These are phyloP conservation scores for Artemisia argyi DNA, from an alignment of 129 eudicot genomes.

Conservation along the genomic window DNA sequence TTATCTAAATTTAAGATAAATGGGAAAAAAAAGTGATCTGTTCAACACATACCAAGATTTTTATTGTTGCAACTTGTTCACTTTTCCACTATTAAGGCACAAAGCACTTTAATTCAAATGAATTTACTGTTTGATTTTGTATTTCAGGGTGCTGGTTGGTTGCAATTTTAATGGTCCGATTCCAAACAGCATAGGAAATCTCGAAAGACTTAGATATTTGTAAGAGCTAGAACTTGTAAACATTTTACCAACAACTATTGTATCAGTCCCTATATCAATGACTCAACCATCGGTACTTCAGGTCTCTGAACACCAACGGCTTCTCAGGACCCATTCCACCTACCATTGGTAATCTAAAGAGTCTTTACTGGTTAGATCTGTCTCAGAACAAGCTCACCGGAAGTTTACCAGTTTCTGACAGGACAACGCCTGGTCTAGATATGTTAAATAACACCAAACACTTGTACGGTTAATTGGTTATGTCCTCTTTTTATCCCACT, in stretches of 20 bases:
- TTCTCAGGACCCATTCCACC: slow-evolving; percentile 68
- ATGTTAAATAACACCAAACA: slow-evolving; percentile 53
- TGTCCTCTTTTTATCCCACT: background rate
- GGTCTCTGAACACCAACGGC: slow-evolving; percentile 68
- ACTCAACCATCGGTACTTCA: slow-evolving; percentile 20
- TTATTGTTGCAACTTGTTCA: background rate
- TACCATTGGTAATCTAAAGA: slow-evolving; percentile 59
- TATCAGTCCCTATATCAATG: background rate
- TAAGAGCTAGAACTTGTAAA: slow-evolving; percentile 34
- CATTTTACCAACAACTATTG: background rate
- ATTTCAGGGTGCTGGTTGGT: slow-evolving; percentile 50
- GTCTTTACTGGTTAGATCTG: slow-evolving; percentile 75
- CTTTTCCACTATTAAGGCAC: background rate
- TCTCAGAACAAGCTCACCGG: slow-evolving; percentile 65
- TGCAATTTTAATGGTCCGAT: slow-evolving; percentile 67
- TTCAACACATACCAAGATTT: background rate
- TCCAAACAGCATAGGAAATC: slow-evolving; percentile 69
- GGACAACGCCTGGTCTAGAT: slow-evolving; percentile 67
- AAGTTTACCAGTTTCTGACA: slow-evolving; percentile 61
- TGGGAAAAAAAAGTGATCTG: background rate
- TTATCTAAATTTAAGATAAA: no score
- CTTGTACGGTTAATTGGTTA: slow-evolving; percentile 49
- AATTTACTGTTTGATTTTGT: slow-evolving; percentile 3
- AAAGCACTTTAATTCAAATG: background rate
- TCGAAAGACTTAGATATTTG: slow-evolving; percentile 47